Evolutionary conservation across 1,139 yeast species (phyloP), one percentile per base, ranked within the genome.

Genomic region (Pichia sp.): DNA sequence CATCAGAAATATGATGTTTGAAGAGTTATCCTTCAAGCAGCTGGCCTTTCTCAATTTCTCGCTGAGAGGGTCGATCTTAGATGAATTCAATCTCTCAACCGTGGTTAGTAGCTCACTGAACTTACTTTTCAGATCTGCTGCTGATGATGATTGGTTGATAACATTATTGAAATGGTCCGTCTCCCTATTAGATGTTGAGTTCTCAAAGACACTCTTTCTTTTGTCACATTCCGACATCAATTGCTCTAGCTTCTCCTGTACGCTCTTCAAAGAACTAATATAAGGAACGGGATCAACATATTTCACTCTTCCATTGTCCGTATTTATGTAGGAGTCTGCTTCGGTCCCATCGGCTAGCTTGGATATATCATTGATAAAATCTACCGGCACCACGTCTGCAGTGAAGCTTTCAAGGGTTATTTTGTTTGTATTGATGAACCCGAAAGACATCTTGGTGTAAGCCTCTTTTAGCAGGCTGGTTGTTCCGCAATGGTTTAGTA

Each of bases 231-330:
- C 77, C 1, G 66, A 66, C 34, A 69, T 69, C 31, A 87, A 59
- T 34, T 67, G 67, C 49, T 77, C 74, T 44, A 86, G 62, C 52
- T 85, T 93, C 37, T 77, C 68, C 31, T 87, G 63, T 1, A 93
- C 86, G 2, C 91, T 77, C 58, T 88, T 97, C 58, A 91, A 88
- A 0, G 96, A 85, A 51, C 96, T 72, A 37, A 91, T 91, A 55
- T 85, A 88, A 2, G 98, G 98, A 49, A 85, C 87, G 2, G 98
- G 96, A 55, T 91, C 96, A 37, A 82, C 58, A 54, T 72, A 72
- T 36, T 72, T 31, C 12, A 30, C 28, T 10, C 24, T 32, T 14
- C 25, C 34, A 13, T 37, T 34, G 8, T 37, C 39, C 1, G 40
- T 31, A 28, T 37, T 31, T 5, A 37, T 31, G 16, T 21, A 35